A percentile compares a stretch with the other conserved stretches of the same genome.
These are phyloP conservation scores for Theileria annulata DNA, from an alignment of 169 alveolate species.

Conservation along the genomic window DNA sequence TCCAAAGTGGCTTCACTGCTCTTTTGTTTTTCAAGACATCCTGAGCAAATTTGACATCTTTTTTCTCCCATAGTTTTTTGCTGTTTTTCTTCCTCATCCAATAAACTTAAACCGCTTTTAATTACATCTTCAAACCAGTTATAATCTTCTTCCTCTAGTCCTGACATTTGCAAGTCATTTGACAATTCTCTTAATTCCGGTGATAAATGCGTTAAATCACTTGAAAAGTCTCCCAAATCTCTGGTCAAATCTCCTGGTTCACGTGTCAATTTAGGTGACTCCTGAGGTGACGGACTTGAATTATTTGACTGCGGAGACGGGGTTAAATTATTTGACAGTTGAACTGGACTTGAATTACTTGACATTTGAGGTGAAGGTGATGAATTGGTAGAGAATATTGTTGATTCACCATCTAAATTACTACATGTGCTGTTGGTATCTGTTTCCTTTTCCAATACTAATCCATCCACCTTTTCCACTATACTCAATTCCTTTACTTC, in stretches of 20 bases:
- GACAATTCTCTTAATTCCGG: not conserved
- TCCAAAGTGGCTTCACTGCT: not conserved
- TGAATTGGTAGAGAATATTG: not conserved
- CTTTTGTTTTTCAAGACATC: not conserved
- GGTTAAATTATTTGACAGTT: too few species aligned
- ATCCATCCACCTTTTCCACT: not conserved
- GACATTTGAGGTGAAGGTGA: not conserved
- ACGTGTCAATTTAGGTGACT: not conserved
- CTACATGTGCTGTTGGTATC: not conserved
- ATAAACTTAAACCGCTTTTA: conserved; percentile 40
- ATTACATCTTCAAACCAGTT: conserved; percentile 59
- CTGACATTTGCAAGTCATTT: not conserved
- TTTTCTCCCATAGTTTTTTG: not conserved
- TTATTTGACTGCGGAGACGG: too few species aligned
- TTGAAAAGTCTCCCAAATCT: not conserved
- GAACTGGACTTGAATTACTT: too few species aligned
- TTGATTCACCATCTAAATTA: not conserved
- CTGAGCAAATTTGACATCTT: not conserved
- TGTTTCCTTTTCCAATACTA: not conserved
- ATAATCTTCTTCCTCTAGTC: conserved; percentile 49
- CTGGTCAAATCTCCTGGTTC: not conserved
- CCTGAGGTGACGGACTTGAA: not conserved
- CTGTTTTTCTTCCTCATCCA: conserved; percentile 9
- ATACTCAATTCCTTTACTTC: not conserved
- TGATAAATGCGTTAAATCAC: not conserved